These are phyloP conservation scores for Daldinia decipiens DNA, from an alignment of 495 filamentous ascomycete species.

Conservation along the genomic window DNA sequence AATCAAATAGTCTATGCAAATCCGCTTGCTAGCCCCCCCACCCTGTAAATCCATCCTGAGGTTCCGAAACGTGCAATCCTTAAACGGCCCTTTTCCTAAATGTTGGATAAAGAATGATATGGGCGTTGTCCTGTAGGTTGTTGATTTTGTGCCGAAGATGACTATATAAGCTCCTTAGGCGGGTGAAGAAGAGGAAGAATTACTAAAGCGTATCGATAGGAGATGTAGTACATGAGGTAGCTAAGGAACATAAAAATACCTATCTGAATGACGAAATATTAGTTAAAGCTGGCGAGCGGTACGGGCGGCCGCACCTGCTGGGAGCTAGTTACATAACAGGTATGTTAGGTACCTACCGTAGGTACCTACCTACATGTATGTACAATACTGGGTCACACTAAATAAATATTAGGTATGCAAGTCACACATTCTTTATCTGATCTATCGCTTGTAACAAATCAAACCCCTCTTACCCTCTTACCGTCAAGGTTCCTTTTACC, in stretches of 20 bases:
- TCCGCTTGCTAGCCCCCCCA: slow-evolving; percentile 12
- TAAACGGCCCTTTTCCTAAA: slow-evolving; percentile 25
- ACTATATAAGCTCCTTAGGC: not conserved
- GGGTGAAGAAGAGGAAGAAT: slow-evolving; percentile 3
- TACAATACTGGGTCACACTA: too few species aligned
- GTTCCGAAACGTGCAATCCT: not conserved
- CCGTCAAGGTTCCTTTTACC: slow-evolving; percentile 1
- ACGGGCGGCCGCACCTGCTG: slow-evolving; percentile 27
- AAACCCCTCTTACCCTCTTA: not conserved
- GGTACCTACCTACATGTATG: too few species aligned
- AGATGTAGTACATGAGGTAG: too few species aligned
- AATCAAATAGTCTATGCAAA: slow-evolving; percentile 9
- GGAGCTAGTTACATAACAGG: not conserved
- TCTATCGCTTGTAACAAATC: not conserved
- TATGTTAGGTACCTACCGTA: too few species aligned
- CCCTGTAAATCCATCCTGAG: not conserved
- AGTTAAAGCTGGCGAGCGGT: slow-evolving; percentile 4
- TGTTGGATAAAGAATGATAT: slow-evolving; percentile 25
- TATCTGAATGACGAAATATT: slow-evolving; percentile 33
- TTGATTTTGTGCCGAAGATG: slow-evolving; percentile 33
- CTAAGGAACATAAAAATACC: not conserved
- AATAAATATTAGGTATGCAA: not conserved
- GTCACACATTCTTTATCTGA: not conserved
- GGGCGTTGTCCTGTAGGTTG: slow-evolving; percentile 2
- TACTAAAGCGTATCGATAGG: slow-evolving; percentile 27